A percentile compares a stretch with the other conserved stretches of the same genome.
phyloP scores from a whole-genome alignment of 2,329 filamentous ascomycete genomes.

The Epicoccum sorghinum region DNA sequence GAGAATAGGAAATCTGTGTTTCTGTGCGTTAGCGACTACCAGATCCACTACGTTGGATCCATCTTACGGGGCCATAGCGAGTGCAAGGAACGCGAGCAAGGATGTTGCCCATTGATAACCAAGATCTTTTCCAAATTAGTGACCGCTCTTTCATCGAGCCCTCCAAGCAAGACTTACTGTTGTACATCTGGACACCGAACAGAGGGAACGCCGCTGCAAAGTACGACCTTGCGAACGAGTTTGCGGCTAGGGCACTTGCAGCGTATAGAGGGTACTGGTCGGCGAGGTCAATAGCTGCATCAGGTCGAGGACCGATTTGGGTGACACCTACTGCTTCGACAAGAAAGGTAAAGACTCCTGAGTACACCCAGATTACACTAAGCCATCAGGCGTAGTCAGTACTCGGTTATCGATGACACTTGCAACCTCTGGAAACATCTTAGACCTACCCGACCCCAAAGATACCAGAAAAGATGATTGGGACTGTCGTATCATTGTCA shows the following conservation, averaged over 20 bases:
- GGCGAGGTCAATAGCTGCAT: constrained; percentile 30
- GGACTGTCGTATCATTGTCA: constrained; percentile 50
- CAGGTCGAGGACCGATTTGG: constrained; percentile 29
- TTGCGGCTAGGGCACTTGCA: constrained; percentile 57
- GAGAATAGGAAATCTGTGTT: constrained; percentile 51
- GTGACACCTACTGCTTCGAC: constrained; percentile 62
- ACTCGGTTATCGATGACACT: constrained; percentile 31
- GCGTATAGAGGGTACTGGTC: constrained; percentile 57
- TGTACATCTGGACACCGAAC: constrained; percentile 59
- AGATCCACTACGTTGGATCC: constrained; percentile 31
- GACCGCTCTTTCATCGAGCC: constrained; percentile 51
- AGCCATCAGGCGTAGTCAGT: constrained; percentile 36
- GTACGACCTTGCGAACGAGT: constrained; percentile 56
- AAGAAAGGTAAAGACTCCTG: constrained; percentile 86
- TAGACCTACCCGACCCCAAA: constrained; percentile 53
- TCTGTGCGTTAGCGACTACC: constrained; percentile 41
- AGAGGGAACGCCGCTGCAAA: constrained; percentile 57
- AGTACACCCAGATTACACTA: constrained; percentile 78
- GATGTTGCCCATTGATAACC: constrained; percentile 59
- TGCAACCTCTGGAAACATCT: constrained; percentile 19
- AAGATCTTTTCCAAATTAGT: constrained; percentile 50
- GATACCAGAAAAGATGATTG: constrained; percentile 56
- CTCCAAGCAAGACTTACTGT: constrained; percentile 50
- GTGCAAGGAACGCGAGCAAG: constrained; percentile 55
- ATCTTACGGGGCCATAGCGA: constrained; percentile 56